Evolutionary conservation across 1,139 yeast genomes (phyloP), one percentile per base, ranked within the genome.

Genomic region (Suhomyces guaymorum): DNA sequence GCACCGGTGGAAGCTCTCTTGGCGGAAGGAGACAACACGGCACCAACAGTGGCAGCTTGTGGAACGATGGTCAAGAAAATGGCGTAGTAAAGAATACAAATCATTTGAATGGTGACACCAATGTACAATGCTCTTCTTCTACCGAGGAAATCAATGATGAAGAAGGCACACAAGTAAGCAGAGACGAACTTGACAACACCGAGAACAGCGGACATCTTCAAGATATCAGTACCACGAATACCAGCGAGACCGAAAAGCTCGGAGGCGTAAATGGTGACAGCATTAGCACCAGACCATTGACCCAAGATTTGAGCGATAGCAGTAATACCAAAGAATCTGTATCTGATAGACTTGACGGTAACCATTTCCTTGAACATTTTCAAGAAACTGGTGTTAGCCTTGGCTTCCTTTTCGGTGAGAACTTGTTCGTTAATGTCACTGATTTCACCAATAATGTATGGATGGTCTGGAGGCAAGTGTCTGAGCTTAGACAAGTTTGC

Each of bases 231-330:
- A 15, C 68, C 70, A 8, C 46, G 37, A 30, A 64, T 54, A 37
- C 84, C 84, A 35, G 74, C 70, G 37, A 75, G 63, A 21, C 64
- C 63, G 49, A 79, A 77, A 39, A 79, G 63, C 39, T 74, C 74
- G 14, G 79, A 70, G 14, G 84, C 76, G 42, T 57, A 50, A 17
- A 61, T 55, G 16, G 72, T 66, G 30, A 54, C 49, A 2, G 82
- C 77, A 44, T 77, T 78, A 16, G 82, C 80, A 32, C 85, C 85
- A 28, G 78, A 63, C 75, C 82, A 76, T 57, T 79, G 84, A 30
- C 80, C 78, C 36, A 79, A 61, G 29, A 80, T 41, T 46, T 78
- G 80, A 13, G 76, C 63, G 30, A 61, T 48, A 29, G 69, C 54
- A 11, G 76, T 63, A 26, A 73, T 56, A 16, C 49, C 54, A 26